Conservation (phyloP, 2,329 filamentous ascomycete genomes). For the Trichoderma sp. region DNA sequence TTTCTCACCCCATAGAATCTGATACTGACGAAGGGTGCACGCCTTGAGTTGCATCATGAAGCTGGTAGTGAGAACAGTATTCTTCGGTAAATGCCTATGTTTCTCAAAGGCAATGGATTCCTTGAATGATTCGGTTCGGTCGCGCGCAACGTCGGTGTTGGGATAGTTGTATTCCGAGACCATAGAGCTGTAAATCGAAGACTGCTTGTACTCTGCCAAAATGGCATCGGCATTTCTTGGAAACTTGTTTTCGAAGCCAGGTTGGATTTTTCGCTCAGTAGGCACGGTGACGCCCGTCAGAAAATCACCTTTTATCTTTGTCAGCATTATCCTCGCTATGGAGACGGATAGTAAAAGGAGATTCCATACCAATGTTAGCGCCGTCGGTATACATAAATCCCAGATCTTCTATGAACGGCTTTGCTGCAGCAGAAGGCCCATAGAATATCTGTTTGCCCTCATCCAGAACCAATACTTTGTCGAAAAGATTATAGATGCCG, state of each 20-base stretch:
- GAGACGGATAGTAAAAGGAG: background rate
- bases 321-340: background rate
- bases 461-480: conserved; percentile 67
- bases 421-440: conserved; percentile 55
- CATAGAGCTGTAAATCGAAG: background rate
- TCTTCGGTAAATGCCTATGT: conserved; percentile 49
- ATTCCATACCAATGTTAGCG: conserved; percentile 47
- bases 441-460: conserved; percentile 65
- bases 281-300: conserved; percentile 64
- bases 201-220: conserved; percentile 44
- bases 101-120: conserved; percentile 53
- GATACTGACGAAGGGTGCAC: conserved; percentile 58
- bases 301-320: conserved; percentile 50
- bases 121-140: conserved; percentile 52
- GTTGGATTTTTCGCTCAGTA: conserved; percentile 61
- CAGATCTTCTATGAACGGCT: conserved; percentile 61
- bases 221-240: conserved; percentile 46
- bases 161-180: conserved; percentile 55
- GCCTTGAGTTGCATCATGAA: conserved; percentile 55
- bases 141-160: conserved; percentile 43
- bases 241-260: conserved; percentile 38
- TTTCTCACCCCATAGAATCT: conserved; percentile 64
- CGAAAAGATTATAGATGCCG: conserved; percentile 65
- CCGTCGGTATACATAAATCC: conserved; percentile 62
- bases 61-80: conserved; percentile 29